Evolutionary conservation across 805 yeast species (phyloP).

Genomic region (Yarrowia porcina): DNA sequence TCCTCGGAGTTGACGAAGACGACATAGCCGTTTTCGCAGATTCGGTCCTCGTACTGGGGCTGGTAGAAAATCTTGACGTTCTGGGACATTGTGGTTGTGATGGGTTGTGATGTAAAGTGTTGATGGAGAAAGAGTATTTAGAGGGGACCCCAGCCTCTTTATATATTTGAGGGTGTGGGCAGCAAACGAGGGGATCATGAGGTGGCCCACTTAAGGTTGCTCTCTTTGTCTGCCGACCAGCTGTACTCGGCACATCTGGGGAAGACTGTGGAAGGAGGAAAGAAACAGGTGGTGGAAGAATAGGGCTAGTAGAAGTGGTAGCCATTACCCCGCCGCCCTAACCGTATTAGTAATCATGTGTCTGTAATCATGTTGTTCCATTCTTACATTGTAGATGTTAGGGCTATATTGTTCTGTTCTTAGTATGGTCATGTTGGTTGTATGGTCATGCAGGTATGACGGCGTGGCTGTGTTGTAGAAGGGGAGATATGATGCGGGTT

Average conservation of each 20-base stretch:
- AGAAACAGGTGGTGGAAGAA: too few species aligned
- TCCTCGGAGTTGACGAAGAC: constrained; percentile 24
- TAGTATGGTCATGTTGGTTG: too few species aligned
- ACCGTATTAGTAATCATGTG: too few species aligned
- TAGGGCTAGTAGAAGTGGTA: background rate
- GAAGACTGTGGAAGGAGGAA: constrained; percentile 4
- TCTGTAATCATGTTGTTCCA: too few species aligned
- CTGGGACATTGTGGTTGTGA: constrained; percentile 7
- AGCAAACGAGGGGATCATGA: constrained; percentile 11
- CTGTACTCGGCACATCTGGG: background rate
- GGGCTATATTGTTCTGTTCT: too few species aligned
- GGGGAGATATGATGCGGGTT: background rate
- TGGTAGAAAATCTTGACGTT: constrained; percentile 24
- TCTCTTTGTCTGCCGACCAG: constrained; percentile 14
- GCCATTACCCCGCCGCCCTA: too few species aligned
- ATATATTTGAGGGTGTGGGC: background rate
- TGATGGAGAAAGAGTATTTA: background rate
- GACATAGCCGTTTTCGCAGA: constrained; percentile 25
- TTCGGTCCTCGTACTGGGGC: constrained; percentile 27
- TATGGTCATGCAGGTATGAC: constrained; percentile 17
- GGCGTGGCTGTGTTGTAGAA: background rate
- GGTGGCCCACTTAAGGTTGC: constrained; percentile 16
- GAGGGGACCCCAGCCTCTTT: background rate
- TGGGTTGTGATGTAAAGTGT: background rate
- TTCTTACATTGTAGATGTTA: too few species aligned